Evolutionary conservation across 1,284 basidiomycete genomes (phyloP).

Genomic region (Stereum hirsutum): DNA sequence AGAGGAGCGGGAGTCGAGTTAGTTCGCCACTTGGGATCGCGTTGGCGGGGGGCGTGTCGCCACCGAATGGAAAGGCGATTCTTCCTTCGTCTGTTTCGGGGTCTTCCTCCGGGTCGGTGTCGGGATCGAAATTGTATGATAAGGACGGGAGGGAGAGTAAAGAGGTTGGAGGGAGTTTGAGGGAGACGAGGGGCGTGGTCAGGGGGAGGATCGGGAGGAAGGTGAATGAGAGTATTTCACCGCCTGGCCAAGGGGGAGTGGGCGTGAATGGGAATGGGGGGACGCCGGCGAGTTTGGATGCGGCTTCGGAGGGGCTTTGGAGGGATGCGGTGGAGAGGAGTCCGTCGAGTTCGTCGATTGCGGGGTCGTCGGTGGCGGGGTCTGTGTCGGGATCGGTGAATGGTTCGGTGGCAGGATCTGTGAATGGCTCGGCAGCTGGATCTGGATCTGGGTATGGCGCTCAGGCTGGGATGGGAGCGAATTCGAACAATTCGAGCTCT

Average conservation of each 20-base stretch:
- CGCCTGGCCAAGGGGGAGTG: neutral
- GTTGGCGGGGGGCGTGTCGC: slow-evolving; percentile 21
- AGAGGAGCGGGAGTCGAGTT: slow-evolving; percentile 27
- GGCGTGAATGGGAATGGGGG: neutral
- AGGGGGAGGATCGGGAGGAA: slow-evolving; percentile 17
- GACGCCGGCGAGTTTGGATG: neutral
- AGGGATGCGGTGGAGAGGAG: neutral
- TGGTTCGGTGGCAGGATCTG: no score
- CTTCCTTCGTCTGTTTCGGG: no score
- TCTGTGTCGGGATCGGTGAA: no score
- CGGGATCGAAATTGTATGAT: no score
- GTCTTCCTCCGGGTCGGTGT: no score
- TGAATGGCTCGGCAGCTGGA: no score
- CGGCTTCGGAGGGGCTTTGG: neutral
- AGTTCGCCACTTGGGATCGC: slow-evolving; percentile 44
- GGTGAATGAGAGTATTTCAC: neutral
- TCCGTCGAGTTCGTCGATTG: no score
- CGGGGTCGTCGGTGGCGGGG: no score
- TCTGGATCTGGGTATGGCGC: neutral
- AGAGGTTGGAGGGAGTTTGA: no score
- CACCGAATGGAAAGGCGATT: no score
- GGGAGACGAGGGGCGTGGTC: slow-evolving; percentile 19
- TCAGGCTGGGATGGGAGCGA: neutral
- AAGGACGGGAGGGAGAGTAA: no score
- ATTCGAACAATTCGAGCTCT: no score